A percentile compares a stretch with the other conserved stretches of the same genome.
Evolutionary conservation across 345 rosid species (phyloP).

Genomic region (Turnera subulata): DNA sequence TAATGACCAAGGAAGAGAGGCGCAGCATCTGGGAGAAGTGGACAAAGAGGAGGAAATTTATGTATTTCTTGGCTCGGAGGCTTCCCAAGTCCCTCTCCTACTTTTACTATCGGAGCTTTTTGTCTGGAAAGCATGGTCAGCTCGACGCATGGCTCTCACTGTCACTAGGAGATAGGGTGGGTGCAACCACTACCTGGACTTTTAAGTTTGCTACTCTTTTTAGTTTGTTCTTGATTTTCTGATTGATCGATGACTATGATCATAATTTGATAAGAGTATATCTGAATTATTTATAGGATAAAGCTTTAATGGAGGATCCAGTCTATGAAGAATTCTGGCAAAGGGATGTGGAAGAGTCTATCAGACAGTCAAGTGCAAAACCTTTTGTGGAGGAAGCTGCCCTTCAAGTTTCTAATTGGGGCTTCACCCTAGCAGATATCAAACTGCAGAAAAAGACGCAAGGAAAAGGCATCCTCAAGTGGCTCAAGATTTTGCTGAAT

Average conservation of each 20-base stretch:
- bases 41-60: slow-evolving; percentile 50
- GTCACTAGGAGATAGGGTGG: slow-evolving; percentile 53
- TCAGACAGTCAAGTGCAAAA: slow-evolving; percentile 53
- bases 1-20: slow-evolving; percentile 53
- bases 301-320: slow-evolving; percentile 64
- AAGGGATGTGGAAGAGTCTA: slow-evolving; percentile 71
- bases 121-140: slow-evolving; percentile 63
- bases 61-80: slow-evolving; percentile 59
- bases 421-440: slow-evolving; percentile 60
- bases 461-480: slow-evolving; percentile 41
- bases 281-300: slow-evolving; percentile 34
- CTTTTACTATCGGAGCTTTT: slow-evolving; percentile 46
- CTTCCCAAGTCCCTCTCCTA: slow-evolving; percentile 47
- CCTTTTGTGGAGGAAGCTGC: slow-evolving; percentile 66
- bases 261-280: no score
- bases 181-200: slow-evolving; percentile 6
- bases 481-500: slow-evolving; percentile 34
- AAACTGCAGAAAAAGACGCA: slow-evolving; percentile 45
- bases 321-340: slow-evolving; percentile 69
- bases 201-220: no score
- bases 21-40: slow-evolving; percentile 51
- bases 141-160: slow-evolving; percentile 61
- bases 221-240: no score
- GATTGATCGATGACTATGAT: no score
- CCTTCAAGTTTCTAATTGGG: slow-evolving; percentile 64